A percentile compares a stretch with the other conserved stretches of the same genome.
Conservation (phyloP, 1,284 basidiomycete genomes). For the Sphagnurus paluster region DNA sequence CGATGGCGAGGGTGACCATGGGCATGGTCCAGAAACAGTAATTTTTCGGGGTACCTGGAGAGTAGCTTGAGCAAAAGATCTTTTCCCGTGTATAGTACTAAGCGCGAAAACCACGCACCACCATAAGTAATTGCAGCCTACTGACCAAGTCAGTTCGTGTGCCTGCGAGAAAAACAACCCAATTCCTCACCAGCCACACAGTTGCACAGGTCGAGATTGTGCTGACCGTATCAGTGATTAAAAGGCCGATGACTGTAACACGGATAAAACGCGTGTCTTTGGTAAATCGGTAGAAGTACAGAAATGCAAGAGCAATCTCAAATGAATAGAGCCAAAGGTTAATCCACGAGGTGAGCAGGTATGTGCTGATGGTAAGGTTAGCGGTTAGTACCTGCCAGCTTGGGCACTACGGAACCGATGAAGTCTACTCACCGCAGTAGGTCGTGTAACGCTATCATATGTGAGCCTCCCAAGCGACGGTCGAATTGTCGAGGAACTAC, state of each 20-base stretch:
- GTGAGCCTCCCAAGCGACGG: too few relatives aligned
- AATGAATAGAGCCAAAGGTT: conserved; percentile 1
- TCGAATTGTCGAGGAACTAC: too few relatives aligned
- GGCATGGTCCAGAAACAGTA: conserved; percentile 13
- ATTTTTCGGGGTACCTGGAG: neutral
- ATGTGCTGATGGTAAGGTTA: too few relatives aligned
- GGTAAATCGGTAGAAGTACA: conserved; percentile 1
- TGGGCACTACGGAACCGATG: too few relatives aligned
- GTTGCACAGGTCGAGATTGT: neutral
- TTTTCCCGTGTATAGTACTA: neutral
- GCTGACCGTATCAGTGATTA: neutral
- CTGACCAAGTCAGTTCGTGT: neutral
- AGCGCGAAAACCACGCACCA: neutral
- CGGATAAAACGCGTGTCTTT: neutral
- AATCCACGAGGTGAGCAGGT: conserved; percentile 4
- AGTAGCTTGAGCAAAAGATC: neutral
- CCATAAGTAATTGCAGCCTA: neutral
- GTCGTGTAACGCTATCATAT: too few relatives aligned
- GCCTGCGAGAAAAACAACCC: neutral
- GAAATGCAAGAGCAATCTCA: neutral
- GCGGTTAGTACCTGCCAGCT: too few relatives aligned
- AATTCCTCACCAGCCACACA: neutral
- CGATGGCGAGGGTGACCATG: conserved; percentile 4
- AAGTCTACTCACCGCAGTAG: too few relatives aligned
- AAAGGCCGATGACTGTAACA: neutral